These are phyloP conservation scores for Botrytis cinerea DNA, from an alignment of 2,329 filamentous ascomycete species.

Conservation along the genomic window DNA sequence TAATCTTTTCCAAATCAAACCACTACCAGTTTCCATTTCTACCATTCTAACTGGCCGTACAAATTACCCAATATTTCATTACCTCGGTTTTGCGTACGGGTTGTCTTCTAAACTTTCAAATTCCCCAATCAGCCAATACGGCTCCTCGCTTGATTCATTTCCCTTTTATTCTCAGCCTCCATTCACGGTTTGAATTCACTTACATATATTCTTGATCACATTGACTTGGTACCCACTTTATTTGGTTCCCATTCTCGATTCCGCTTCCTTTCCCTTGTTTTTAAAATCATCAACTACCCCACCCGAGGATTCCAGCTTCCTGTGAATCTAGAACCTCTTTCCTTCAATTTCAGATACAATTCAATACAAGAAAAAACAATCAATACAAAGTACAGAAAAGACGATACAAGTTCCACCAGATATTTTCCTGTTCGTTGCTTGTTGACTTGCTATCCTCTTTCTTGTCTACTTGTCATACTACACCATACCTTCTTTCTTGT, in stretches of 20 bases:
- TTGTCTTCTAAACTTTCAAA: neutral
- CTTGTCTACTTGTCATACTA: neutral
- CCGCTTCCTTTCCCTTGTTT: neutral
- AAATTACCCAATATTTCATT: neutral
- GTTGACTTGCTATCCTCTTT: neutral
- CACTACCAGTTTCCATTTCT: neutral
- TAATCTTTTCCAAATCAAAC: neutral
- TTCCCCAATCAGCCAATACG: neutral
- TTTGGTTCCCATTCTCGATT: neutral
- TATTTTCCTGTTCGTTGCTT: slow-evolving; percentile 6
- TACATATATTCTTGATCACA: neutral
- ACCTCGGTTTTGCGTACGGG: neutral
- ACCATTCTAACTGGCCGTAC: neutral
- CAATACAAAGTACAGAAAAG: neutral
- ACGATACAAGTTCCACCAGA: neutral
- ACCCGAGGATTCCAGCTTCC: neutral
- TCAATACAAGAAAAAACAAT: slow-evolving; percentile 1
- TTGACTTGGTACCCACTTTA: slow-evolving; percentile 17
- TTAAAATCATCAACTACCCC: neutral
- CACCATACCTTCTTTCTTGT: neutral
- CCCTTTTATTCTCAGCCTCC: slow-evolving; percentile 3
- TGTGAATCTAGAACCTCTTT: neutral
- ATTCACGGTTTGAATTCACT: slow-evolving; percentile 15
- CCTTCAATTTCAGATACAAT: slow-evolving; percentile 1
- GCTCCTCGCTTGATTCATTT: slow-evolving; percentile 8